A percentile compares a stretch with the other conserved stretches of the same genome.
Conservation (phyloP, 108 stramenopile species). For the Conticribra weissflogii region DNA sequence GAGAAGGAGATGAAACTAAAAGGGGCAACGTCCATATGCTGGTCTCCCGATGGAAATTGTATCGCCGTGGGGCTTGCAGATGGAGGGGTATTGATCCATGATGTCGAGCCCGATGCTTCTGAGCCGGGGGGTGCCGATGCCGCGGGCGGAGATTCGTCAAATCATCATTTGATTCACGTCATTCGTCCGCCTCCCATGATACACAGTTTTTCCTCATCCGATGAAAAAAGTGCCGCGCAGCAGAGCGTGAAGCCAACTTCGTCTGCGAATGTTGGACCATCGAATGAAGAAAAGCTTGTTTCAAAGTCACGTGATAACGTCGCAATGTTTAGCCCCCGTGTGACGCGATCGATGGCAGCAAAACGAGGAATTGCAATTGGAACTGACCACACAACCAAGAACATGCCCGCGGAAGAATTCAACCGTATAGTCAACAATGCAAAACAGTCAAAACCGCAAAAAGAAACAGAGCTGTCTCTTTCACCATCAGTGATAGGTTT, state of each 20-base stretch:
- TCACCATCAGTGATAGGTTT: constrained; percentile 29
- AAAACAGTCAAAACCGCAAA: background rate
- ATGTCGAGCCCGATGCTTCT: constrained; percentile 48
- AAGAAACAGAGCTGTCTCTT: background rate
- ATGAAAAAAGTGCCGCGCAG: background rate
- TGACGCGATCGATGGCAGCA: constrained; percentile 44
- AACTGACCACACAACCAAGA: background rate
- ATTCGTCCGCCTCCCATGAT: constrained; percentile 18
- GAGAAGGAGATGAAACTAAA: background rate
- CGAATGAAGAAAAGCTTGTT: no score
- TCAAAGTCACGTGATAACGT: background rate
- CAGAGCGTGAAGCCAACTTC: no score
- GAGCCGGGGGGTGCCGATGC: constrained; percentile 7
- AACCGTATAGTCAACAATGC: no score
- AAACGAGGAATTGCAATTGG: background rate
- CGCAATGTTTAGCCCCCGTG: constrained; percentile 30
- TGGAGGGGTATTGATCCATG: constrained; percentile 52
- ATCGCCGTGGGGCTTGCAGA: constrained; percentile 61
- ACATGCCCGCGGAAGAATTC: no score
- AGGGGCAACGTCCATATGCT: constrained; percentile 37
- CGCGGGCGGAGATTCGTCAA: background rate
- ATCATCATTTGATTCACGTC: constrained; percentile 9
- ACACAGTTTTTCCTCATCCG: background rate
- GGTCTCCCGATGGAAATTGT: constrained; percentile 80
- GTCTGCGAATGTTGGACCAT: no score